A percentile compares a stretch with the other conserved stretches of the same genome.
Conservation (phyloP, 345 rosid species). For the Ceriops zippeliana region DNA sequence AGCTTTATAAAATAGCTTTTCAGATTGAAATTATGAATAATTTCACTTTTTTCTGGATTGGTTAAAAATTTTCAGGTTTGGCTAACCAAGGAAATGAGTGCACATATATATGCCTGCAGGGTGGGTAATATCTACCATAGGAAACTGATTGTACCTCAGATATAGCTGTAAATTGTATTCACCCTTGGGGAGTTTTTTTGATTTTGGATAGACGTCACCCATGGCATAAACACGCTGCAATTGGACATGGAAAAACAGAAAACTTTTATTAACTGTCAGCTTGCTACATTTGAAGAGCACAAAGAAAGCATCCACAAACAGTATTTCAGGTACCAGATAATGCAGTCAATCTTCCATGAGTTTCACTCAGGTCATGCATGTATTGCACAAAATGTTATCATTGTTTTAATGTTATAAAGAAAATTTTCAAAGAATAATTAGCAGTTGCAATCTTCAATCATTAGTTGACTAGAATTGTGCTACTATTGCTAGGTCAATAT, state of each 20-base stretch:
- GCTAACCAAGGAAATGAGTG: neutral
- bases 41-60: too few species aligned
- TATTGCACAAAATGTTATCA: neutral
- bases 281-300: conserved; percentile 9
- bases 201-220: conserved; percentile 86
- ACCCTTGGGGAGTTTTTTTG: conserved; percentile 89
- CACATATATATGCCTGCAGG: neutral
- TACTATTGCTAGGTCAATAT: neutral
- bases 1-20: neutral
- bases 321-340: neutral
- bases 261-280: conserved; percentile 6
- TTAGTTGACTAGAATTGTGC: neutral
- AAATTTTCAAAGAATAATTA: neutral
- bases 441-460: conserved; percentile 5
- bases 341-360: neutral
- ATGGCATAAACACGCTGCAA: conserved; percentile 70
- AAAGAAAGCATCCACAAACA: neutral
- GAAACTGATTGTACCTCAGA: conserved; percentile 52
- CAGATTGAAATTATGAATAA: too few species aligned
- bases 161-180: conserved; percentile 74
- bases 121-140: neutral
- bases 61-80: neutral
- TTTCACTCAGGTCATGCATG: too few species aligned
- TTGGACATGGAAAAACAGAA: conserved; percentile 10
- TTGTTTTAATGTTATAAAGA: neutral